Base-by-base conservation (phyloP, 495 filamentous ascomycete genomes). In the Staphylotrichum longicolle region DNA sequence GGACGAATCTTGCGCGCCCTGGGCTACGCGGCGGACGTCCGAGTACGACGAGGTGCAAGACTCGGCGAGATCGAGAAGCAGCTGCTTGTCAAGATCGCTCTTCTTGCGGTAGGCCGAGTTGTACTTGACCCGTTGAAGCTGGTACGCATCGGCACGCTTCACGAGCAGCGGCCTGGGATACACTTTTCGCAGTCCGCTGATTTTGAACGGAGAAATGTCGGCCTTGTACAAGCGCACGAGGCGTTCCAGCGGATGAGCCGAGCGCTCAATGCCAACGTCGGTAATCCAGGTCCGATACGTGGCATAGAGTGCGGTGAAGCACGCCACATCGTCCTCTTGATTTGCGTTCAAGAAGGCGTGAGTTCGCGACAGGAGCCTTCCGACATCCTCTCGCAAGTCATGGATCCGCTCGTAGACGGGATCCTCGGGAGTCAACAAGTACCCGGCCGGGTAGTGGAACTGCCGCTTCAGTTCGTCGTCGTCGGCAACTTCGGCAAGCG, bases 221-320 rank as follows among this genome's bases (percentile, higher is more conserved):
- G 90, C 87, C 57, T 83, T 82, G 59, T 96, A 86, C 10, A 99
- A 83, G 49, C 91, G 83, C 7, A 86, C 84, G 11, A 97, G 85
- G 32, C 95, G 82, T 68, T 99, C 94, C 35, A 99, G 77, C 9
- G 94, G 90, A 70, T 96, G 95, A 6, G 94, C 93, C 8, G 92
- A 96, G 60, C 94, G 80, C 69, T 99, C 94, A 60, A 96, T 95
- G 20, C 95, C 95, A 49, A 98, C 91, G 66, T 99, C 94, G 7
- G 95, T 88, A 67, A 99, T 96, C 91, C 91, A 99, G n/a, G 88
- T 91, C 14, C 89, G 79, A 73, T 96, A 99, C 1, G 94, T 88
- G 32, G 86, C 90, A 72, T 97, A 99, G 10, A 99, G 72, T 32
- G 92, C 84, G 39, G 89, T 95, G 74, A 98, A 99, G 75, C 91